Evolutionary conservation across 129 eudicot genomes (phyloP), one percentile per base, ranked within the genome.

Genomic region (Arctium lappa): DNA sequence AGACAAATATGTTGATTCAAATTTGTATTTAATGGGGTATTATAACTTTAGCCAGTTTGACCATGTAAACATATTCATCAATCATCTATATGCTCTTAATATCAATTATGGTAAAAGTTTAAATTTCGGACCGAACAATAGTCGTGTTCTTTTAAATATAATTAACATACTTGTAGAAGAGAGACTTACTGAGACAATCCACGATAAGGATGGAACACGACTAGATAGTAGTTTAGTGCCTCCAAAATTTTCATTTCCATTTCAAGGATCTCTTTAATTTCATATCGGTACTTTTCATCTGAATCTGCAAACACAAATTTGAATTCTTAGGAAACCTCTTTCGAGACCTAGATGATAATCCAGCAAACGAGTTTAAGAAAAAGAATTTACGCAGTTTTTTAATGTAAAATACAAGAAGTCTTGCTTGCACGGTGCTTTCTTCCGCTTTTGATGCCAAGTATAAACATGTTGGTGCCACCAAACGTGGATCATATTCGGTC

Each of bases 191-290:
- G 93, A 79, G 99, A 83, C 81, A 95, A 81, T 78, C 97, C 90
- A 36, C 93, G 97, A 73, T 95, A 95, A 69, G 99, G 99, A 85
- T 95, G 99, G 82, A 84, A 95, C 42, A 95, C 92, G 75, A 95
- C 98, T 86, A 95, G 90, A 80, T 91, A 93, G 85, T 93, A 95
- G 80, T 95, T 84, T 18, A 95, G 91, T 30, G 98, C 99, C 80
- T 95, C 99, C 92, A 95, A 87, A 33, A 95, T 81, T 83, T 93
- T 95, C 99, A 95, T 95, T 85, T 95, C 99, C 99, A 95, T 95
- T 86, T 95, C 99, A 37, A 95, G 95, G 77, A 95, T 95, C 78
- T 95, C 99, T 82, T 95, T 95, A 69, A 93, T 95, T 84, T 95
- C 99, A 88, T 69, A 95, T 16, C 95, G 88, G 78, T 91, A 95